Evolutionary conservation across 192 early-diverging fungal species (phyloP), one percentile per base, ranked within the genome.

Genomic region (Helicostylum pulchrum): DNA sequence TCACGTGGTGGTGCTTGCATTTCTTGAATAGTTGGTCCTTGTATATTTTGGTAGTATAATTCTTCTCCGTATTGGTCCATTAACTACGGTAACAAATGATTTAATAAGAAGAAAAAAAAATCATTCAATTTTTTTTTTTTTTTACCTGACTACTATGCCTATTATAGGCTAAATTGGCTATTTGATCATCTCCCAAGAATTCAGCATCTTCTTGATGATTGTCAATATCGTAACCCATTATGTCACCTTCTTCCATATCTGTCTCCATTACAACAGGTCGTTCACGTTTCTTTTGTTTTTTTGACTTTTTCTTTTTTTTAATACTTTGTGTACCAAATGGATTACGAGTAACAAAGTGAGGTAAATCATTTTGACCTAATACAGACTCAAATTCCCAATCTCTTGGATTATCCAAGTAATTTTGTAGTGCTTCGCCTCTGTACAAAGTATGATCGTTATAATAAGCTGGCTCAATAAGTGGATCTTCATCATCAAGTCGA

Each of bases 131-230:
- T 19, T 64, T 36, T 50, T 46, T 44, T 11, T 56, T n/a, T 19
- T 48, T 46, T 65, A 65, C 64, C 53, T 65, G 51, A 26, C 43
- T 59, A 39, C 43, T 59, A 56, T 56, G 54, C 36, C 57, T 59
- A 59, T 59, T 59, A 62, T 62, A 47, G 46, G 48, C 48, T 23
- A 66, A 15, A 34, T 30, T 66, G 10, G 61, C 61, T 36, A 72
- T 72, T 21, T 66, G 65, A 43, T 72, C 71, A 52, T 72, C 71
- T 2, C 53, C 59, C 14, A 72, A 17, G 34, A 45, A 72, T 43
- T 67, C 71, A 47, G 71, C 71, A 51, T 72, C 71, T 7, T 49
- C 36, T n/a, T 62, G 36, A 15, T 59, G 39, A 21, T 59, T 21
- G 2, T 59, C 32, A 10, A 59, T 44, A 14, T 59, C 42, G 20